Conservation (phyloP, 2,329 filamentous ascomycete genomes). For the Ophiostoma tasmaniense region DNA sequence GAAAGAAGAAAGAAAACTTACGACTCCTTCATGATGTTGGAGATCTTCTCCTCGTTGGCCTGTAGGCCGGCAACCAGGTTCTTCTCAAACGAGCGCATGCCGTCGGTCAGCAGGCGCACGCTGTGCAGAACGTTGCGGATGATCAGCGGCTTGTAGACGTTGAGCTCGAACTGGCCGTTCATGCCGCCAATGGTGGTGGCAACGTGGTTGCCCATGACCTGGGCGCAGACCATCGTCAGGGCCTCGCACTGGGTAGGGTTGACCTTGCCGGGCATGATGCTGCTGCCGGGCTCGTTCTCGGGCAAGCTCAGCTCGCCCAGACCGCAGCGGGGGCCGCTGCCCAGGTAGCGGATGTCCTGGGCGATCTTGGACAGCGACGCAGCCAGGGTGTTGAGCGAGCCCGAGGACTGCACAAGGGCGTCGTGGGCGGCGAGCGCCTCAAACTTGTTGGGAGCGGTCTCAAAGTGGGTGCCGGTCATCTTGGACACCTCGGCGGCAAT, state of each 20-base stretch:
- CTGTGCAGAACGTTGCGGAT: slow-evolving; percentile 95
- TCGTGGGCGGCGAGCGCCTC: slow-evolving; percentile 95
- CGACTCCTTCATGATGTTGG: slow-evolving; percentile 87
- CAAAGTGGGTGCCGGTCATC: slow-evolving; percentile 88
- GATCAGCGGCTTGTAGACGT: slow-evolving; percentile 96
- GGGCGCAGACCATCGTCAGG: slow-evolving; percentile 92
- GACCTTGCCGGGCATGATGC: slow-evolving; percentile 99
- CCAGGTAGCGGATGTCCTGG: slow-evolving; percentile 94
- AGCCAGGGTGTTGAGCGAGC: slow-evolving; percentile 87
- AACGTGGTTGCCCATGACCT: slow-evolving; percentile 96
- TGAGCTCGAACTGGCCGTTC: slow-evolving; percentile 97
- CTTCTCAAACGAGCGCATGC: slow-evolving; percentile 91
- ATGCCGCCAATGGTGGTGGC: slow-evolving; percentile 90
- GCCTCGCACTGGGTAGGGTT: slow-evolving; percentile 98
- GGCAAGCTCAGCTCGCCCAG: slow-evolving; percentile 88
- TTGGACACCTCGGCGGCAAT: slow-evolving; percentile 85
- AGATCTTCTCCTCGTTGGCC: slow-evolving; percentile 90
- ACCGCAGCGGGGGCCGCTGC: slow-evolving; percentile 89
- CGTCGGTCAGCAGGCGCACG: slow-evolving; percentile 76
- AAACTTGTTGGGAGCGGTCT: slow-evolving; percentile 98
- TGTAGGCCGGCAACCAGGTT: slow-evolving; percentile 81
- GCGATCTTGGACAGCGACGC: slow-evolving; percentile 94
- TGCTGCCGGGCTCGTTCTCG: slow-evolving; percentile 95
- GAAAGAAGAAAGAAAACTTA: slow-evolving; percentile 36
- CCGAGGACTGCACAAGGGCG: slow-evolving; percentile 87